phyloP scores from a whole-genome alignment of 2,329 filamentous ascomycete species.

The Pezicula carpinea region DNA sequence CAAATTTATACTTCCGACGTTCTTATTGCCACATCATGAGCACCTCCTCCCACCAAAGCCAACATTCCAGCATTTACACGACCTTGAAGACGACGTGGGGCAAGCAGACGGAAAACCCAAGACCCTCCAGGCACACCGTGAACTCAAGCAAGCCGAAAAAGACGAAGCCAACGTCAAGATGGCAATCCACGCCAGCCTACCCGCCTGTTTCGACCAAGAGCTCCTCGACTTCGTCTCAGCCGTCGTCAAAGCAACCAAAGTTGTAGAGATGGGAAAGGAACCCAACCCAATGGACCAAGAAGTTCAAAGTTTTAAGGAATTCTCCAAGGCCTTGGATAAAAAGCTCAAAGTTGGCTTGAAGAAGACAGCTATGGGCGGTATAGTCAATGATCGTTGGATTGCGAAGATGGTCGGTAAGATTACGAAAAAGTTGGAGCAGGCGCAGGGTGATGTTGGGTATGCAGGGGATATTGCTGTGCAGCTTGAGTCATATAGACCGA shows the following conservation, averaged over 20 bases:
- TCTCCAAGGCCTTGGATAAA: constrained; percentile 25
- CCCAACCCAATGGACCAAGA: constrained; percentile 23
- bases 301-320: constrained; percentile 26
- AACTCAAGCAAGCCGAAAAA: constrained; percentile 35
- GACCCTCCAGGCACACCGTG: constrained; percentile 33
- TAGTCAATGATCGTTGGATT: constrained; percentile 51
- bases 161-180: constrained; percentile 45
- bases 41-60: constrained; percentile 42
- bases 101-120: constrained; percentile 40
- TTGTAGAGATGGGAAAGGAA: constrained; percentile 47
- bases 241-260: constrained; percentile 51
- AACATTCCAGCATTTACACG: constrained; percentile 27
- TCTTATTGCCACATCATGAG: constrained; percentile 49
- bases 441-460: constrained; percentile 46
- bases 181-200: constrained; percentile 42
- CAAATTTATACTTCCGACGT: constrained; percentile 41
- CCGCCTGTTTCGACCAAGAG: constrained; percentile 44
- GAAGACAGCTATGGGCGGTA: constrained; percentile 38
- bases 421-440: constrained; percentile 41
- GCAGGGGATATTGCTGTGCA: constrained; percentile 40
- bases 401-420: constrained; percentile 47
- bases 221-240: constrained; percentile 50
- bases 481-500: constrained; percentile 15
- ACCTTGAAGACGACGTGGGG: constrained; percentile 33
- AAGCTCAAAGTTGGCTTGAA: constrained; percentile 40